These are phyloP conservation scores for Noccaea caerulescens DNA, from an alignment of 345 rosid genomes.

Conservation along the genomic window DNA sequence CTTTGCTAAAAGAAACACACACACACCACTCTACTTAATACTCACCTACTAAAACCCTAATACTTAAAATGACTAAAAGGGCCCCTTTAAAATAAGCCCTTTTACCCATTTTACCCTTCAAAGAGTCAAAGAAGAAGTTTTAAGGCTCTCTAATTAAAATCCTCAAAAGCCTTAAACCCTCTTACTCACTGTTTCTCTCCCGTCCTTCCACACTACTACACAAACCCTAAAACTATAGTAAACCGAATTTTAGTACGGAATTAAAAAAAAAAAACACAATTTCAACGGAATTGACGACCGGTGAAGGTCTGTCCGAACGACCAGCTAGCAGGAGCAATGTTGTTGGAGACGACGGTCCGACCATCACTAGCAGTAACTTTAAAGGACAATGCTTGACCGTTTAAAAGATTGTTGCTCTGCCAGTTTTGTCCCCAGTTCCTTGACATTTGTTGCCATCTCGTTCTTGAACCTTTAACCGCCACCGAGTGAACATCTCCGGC, in stretches of 20 bases:
- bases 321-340: conserved; percentile 55
- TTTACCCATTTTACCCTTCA: conserved; percentile 28
- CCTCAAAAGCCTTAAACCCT: conserved; percentile 37
- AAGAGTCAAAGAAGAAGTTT: background rate
- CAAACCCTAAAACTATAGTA: conserved; percentile 34
- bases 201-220: conserved; percentile 22
- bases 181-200: background rate
- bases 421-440: conserved; percentile 73
- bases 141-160: conserved; percentile 37
- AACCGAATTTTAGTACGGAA: background rate
- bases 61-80: conserved; percentile 38
- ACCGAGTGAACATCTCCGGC: conserved; percentile 37
- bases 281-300: conserved; percentile 51
- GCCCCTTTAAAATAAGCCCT: conserved; percentile 37
- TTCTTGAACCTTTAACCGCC: conserved; percentile 58
- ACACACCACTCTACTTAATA: conserved; percentile 35
- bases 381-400: conserved; percentile 60
- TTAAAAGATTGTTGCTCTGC: conserved; percentile 55
- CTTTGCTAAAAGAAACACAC: conserved; percentile 34
- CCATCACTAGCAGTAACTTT: conserved; percentile 58
- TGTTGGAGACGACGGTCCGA: conserved; percentile 46
- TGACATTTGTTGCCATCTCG: conserved; percentile 59
- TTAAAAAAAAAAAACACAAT: background rate
- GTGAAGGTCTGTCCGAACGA: conserved; percentile 59
- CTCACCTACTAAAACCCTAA: conserved; percentile 35